Percentiles rank a stretch among this genome's conserved stretches.
Conservation (phyloP, 164 flowering plant species). For the Berberis vulgaris region DNA sequence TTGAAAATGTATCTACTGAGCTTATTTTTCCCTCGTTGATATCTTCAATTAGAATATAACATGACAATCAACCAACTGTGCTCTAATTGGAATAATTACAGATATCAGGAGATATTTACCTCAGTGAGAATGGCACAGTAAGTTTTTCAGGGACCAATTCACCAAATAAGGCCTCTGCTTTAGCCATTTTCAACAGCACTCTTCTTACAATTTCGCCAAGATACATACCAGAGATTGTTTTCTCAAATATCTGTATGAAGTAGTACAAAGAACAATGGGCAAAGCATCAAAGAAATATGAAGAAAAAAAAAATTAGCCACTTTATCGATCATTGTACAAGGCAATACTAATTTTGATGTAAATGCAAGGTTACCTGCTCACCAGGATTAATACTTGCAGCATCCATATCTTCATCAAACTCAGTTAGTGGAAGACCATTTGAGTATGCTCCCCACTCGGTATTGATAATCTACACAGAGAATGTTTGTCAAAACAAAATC, state of each 20-base stretch:
- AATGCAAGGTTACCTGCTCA: conserved; percentile 54
- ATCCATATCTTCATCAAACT: conserved; percentile 73
- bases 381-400: conserved; percentile 81
- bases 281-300: background rate
- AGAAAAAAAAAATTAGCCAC: background rate
- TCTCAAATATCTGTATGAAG: conserved; percentile 62
- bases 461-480: conserved; percentile 52
- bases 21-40: too few relatives aligned
- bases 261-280: background rate
- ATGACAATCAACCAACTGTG: background rate
- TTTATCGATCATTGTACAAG: background rate
- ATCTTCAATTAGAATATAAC: too few relatives aligned
- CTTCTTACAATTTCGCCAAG: conserved; percentile 80
- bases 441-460: conserved; percentile 94
- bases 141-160: conserved; percentile 44
- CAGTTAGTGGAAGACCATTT: conserved; percentile 64
- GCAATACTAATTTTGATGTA: background rate
- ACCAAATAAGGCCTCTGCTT: conserved; percentile 50
- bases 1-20: too few relatives aligned
- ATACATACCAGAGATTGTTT: conserved; percentile 94
- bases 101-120: conserved; percentile 27
- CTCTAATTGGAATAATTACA: background rate
- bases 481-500: background rate
- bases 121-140: conserved; percentile 49
- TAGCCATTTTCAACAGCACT: conserved; percentile 57